Percentiles rank a stretch among this genome's conserved stretches.
These are phyloP conservation scores for Coriaria nepalensis DNA, from an alignment of 306 rosid genomes.

Conservation along the genomic window DNA sequence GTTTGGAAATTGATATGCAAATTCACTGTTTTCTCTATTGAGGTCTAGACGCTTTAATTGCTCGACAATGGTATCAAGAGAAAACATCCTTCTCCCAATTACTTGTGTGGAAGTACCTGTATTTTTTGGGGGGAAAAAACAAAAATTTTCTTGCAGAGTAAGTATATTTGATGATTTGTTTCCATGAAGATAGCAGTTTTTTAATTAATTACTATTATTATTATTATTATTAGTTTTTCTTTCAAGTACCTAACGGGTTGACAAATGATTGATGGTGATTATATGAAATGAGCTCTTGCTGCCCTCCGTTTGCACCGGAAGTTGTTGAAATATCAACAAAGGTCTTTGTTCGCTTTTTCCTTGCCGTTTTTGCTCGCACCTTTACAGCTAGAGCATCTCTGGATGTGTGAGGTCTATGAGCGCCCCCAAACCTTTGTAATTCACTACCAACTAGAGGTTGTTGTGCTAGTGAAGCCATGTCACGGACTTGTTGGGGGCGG, in stretches of 20 bases:
- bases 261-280: constrained; percentile 18
- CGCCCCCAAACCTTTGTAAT: constrained; percentile 15
- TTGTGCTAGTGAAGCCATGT: constrained; percentile 22
- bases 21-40: constrained; percentile 35
- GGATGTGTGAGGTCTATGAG: constrained; percentile 23
- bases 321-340: constrained; percentile 16
- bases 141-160: constrained; percentile 3
- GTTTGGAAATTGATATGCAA: constrained; percentile 22
- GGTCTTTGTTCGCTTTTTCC: constrained; percentile 39
- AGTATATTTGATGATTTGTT: not conserved
- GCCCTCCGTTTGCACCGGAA: constrained; percentile 22
- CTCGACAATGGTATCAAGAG: constrained; percentile 34
- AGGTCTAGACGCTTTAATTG: constrained; percentile 41
- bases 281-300: constrained; percentile 18
- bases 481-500: constrained; percentile 19
- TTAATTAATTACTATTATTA: not conserved
- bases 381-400: constrained; percentile 27
- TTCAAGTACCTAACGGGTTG: constrained; percentile 38
- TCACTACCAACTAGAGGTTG: constrained; percentile 12
- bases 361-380: constrained; percentile 24
- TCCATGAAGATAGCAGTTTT: constrained; percentile 4
- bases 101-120: constrained; percentile 29
- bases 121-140: constrained; percentile 9
- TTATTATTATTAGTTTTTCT: not conserved
- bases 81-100: constrained; percentile 12